Conservation (phyloP, 345 rosid genomes). For the Litchi chinensis region DNA sequence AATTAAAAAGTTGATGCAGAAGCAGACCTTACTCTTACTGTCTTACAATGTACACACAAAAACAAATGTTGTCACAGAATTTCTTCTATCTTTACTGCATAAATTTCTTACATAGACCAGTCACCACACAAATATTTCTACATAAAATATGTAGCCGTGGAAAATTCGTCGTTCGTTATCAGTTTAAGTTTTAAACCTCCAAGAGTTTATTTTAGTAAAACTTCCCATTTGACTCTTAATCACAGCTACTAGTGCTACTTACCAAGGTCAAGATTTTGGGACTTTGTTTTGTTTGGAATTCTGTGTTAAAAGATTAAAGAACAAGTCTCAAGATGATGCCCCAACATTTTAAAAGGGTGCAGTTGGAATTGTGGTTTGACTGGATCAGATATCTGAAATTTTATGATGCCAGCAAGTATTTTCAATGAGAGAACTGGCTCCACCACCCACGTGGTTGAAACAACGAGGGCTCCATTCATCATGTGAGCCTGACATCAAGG, state of each 20-base stretch:
- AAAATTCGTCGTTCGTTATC: not conserved
- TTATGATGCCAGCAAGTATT: not conserved
- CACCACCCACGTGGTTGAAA: conserved; percentile 22
- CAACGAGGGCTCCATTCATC: not conserved
- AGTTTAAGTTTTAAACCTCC: not conserved
- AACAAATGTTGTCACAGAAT: no score
- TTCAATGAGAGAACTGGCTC: not conserved
- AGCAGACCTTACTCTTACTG: no score
- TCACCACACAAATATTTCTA: not conserved
- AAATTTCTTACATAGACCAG: not conserved
- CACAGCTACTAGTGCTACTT: not conserved
- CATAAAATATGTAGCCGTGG: not conserved
- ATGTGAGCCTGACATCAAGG: conserved; percentile 1
- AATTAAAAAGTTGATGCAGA: not conserved
- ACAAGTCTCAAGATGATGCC: conserved; percentile 35
- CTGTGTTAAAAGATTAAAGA: not conserved
- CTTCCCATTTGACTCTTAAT: not conserved
- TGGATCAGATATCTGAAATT: not conserved
- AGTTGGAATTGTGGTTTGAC: conserved; percentile 39
- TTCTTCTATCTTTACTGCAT: not conserved
- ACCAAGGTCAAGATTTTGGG: not conserved
- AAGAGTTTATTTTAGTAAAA: not conserved
- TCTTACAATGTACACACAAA: no score
- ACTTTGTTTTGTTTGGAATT: not conserved
- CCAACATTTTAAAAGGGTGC: not conserved